Percentiles rank a stretch among this genome's conserved stretches.
Conservation (phyloP, 1,284 basidiomycete species). For the Ustilago bromivora region DNA sequence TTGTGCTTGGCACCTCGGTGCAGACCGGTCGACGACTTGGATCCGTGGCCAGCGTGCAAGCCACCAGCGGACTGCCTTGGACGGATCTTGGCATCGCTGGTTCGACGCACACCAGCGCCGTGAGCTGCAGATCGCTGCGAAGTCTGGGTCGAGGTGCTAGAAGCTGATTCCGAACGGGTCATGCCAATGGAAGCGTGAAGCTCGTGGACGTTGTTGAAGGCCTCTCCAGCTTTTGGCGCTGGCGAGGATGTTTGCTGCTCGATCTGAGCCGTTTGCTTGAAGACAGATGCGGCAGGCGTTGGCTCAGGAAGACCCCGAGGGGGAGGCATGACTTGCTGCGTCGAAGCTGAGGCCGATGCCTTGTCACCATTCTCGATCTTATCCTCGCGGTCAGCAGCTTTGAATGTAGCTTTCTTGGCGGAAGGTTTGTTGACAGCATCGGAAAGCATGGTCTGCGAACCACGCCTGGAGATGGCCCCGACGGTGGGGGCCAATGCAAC, state of each 20-base stretch:
- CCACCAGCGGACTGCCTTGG: conserved; percentile 14
- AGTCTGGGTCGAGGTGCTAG: conserved; percentile 43
- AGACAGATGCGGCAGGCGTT: conserved; percentile 38
- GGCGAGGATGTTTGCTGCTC: conserved; percentile 11
- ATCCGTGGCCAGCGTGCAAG: conserved; percentile 40
- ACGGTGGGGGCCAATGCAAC: conserved; percentile 43
- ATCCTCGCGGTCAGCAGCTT: conserved; percentile 1
- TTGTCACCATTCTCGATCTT: not conserved
- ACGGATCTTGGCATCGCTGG: conserved; percentile 33
- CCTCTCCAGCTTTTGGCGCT: not conserved
- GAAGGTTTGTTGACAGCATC: conserved; percentile 17
- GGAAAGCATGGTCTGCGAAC: conserved; percentile 36
- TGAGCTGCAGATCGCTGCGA: conserved; percentile 32
- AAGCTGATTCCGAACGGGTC: conserved; percentile 43
- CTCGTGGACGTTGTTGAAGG: not conserved
- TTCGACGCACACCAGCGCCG: conserved; percentile 23
- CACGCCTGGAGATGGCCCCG: conserved; percentile 44
- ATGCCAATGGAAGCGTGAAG: conserved; percentile 26
- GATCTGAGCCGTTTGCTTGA: conserved; percentile 32
- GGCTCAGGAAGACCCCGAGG: conserved; percentile 30
- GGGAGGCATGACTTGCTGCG: conserved; percentile 46
- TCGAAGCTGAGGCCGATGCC: not conserved
- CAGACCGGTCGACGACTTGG: conserved; percentile 46
- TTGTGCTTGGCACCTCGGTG: conserved; percentile 43
- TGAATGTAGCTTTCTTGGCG: not conserved